Conservation (phyloP, 257 asterid species). For the Capsicum chinense region DNA sequence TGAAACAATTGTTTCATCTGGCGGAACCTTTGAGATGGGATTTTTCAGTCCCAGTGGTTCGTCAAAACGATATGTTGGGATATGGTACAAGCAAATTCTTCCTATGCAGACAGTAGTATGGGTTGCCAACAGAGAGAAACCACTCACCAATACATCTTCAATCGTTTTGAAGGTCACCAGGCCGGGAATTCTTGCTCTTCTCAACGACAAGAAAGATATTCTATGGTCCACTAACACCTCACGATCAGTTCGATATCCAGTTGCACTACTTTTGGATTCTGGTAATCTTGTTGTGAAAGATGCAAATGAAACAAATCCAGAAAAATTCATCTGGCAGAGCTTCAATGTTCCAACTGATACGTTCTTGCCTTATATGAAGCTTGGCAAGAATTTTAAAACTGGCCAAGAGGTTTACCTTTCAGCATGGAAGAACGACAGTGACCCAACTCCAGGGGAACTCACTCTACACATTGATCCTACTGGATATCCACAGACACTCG, state of each 20-base stretch:
- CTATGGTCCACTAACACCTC: slow-evolving; percentile 40
- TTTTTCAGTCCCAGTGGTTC: slow-evolving; percentile 35
- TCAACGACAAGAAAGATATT: not conserved
- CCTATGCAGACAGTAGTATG: slow-evolving; percentile 21
- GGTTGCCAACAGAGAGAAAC: slow-evolving; percentile 25
- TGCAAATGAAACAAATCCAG: slow-evolving; percentile 31
- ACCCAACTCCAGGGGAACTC: slow-evolving; percentile 48
- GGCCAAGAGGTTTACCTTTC: slow-evolving; percentile 38
- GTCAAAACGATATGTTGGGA: slow-evolving; percentile 29
- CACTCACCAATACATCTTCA: slow-evolving; percentile 24
- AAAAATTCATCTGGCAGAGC: slow-evolving; percentile 42
- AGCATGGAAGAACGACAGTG: slow-evolving; percentile 45
- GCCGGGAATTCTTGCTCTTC: slow-evolving; percentile 30
- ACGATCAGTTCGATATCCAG: slow-evolving; percentile 27
- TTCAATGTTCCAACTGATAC: slow-evolving; percentile 43
- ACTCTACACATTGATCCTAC: slow-evolving; percentile 36
- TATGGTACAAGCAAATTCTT: slow-evolving; percentile 30
- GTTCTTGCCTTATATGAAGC: slow-evolving; percentile 38
- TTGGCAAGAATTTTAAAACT: slow-evolving; percentile 42
- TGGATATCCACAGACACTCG: slow-evolving; percentile 50
- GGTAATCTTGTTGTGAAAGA: slow-evolving; percentile 51
- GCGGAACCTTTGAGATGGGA: slow-evolving; percentile 38
- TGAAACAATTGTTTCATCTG: slow-evolving; percentile 32
- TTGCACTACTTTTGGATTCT: slow-evolving; percentile 40
- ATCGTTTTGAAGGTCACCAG: not conserved